Evolutionary conservation across 2,329 filamentous ascomycete species (phyloP).

Genomic region (Botrytis squamosa): DNA sequence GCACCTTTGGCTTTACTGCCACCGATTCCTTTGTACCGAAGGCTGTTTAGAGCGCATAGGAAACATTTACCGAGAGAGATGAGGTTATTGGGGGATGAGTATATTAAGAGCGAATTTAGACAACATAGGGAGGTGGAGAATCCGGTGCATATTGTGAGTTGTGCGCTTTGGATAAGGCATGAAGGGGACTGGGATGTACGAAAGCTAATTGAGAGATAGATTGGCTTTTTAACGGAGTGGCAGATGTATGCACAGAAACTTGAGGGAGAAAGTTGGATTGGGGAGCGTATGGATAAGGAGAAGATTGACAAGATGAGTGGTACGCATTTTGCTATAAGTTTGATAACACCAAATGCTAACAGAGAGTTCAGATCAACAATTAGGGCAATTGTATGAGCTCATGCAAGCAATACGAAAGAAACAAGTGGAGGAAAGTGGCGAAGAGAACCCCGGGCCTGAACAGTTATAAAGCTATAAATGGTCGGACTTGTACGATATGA

Average conservation of each 20-base stretch:
- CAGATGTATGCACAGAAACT: constrained; percentile 91
- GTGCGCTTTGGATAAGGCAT: neutral
- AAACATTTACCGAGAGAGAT: constrained; percentile 70
- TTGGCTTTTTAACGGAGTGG: constrained; percentile 96
- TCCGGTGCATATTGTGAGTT: constrained; percentile 78
- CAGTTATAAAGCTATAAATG: constrained; percentile 7
- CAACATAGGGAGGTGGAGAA: constrained; percentile 84
- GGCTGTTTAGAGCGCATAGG: constrained; percentile 82
- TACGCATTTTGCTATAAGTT: constrained; percentile 45
- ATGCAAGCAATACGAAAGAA: constrained; percentile 72
- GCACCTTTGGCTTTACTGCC: constrained; percentile 37
- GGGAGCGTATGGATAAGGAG: constrained; percentile 75
- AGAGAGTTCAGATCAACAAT: constrained; percentile 70
- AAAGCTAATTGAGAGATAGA: constrained; percentile 49
- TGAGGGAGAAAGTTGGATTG: constrained; percentile 83
- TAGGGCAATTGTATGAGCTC: constrained; percentile 90
- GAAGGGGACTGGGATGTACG: neutral
- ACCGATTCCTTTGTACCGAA: constrained; percentile 77
- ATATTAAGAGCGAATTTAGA: constrained; percentile 89
- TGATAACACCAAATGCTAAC: constrained; percentile 16
- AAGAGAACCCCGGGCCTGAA: constrained; percentile 12
- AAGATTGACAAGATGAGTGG: constrained; percentile 95
- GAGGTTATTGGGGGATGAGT: constrained; percentile 85
- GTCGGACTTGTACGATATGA: neutral
- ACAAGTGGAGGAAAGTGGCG: constrained; percentile 18